Evolutionary conservation across 495 filamentous ascomycete genomes (phyloP).

Genomic region (Penicillium ucsense): DNA sequence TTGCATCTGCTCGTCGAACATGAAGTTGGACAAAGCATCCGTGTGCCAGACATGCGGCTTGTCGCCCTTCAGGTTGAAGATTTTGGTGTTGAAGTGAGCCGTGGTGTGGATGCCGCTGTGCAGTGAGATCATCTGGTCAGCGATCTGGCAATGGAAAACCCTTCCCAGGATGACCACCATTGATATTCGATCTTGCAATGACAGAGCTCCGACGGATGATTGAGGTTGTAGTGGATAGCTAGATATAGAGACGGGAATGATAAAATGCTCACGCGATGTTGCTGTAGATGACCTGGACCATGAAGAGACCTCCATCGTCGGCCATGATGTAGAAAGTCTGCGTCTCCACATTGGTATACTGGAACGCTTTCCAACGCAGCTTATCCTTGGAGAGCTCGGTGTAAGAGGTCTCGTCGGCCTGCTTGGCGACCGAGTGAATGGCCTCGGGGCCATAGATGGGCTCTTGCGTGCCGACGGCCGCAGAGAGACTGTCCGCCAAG

Average conservation of each 20-base stretch:
- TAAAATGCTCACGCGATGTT: conserved; percentile 73
- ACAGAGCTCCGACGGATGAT: not conserved
- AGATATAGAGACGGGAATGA: too few species aligned
- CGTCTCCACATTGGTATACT: conserved; percentile 88
- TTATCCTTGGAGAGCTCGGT: conserved; percentile 68
- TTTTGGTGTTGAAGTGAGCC: conserved; percentile 82
- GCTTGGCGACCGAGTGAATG: conserved; percentile 73
- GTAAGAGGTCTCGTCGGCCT: conserved; percentile 70
- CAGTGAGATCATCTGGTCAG: not conserved
- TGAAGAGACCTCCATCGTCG: conserved; percentile 63
- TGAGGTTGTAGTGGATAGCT: too few species aligned
- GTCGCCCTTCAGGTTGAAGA: conserved; percentile 68
- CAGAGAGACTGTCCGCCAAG: conserved; percentile 55
- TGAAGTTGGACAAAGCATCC: conserved; percentile 60
- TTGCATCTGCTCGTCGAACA: conserved; percentile 74
- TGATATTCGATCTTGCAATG: too few species aligned
- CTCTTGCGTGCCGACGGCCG: conserved; percentile 90
- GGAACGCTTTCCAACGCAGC: conserved; percentile 70
- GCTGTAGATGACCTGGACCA: conserved; percentile 92
- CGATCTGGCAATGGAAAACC: not conserved
- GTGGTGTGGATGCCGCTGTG: conserved; percentile 79
- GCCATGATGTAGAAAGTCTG: conserved; percentile 87
- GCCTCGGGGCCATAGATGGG: conserved; percentile 90
- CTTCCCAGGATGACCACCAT: too few species aligned
- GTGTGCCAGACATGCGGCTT: conserved; percentile 67